Evolutionary conservation across 805 yeast genomes (phyloP).

Genomic region (Yarrowia deformans): DNA sequence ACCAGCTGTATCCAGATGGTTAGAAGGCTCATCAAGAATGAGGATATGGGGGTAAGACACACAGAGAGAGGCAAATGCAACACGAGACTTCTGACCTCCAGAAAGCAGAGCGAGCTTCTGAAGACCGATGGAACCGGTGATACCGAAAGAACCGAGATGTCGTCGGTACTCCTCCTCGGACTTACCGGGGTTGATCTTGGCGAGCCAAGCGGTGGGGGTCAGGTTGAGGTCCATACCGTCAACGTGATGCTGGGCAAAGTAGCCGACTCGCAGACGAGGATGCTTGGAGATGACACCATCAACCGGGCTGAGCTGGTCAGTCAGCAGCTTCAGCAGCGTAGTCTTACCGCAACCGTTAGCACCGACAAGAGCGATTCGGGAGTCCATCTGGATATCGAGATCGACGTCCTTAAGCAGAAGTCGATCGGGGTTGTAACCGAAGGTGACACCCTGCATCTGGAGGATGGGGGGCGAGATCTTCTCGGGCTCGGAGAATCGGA

Average conservation of each 20-base stretch:
- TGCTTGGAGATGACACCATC: slow-evolving; percentile 82
- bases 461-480: slow-evolving; percentile 90
- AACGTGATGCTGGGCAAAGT: slow-evolving; percentile 98
- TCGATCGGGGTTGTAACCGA: slow-evolving; percentile 76
- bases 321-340: slow-evolving; percentile 83
- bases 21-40: slow-evolving; percentile 96
- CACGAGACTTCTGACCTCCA: slow-evolving; percentile 98
- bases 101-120: slow-evolving; percentile 89
- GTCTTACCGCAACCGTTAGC: slow-evolving; percentile 99
- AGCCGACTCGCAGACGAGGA: slow-evolving; percentile 89
- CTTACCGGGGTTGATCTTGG: slow-evolving; percentile 86
- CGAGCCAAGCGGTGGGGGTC: slow-evolving; percentile 95
- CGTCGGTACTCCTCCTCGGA: slow-evolving; percentile 96
- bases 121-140: slow-evolving; percentile 90
- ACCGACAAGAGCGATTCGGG: slow-evolving; percentile 96
- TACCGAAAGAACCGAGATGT: slow-evolving; percentile 96
- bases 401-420: slow-evolving; percentile 79
- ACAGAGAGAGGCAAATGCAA: slow-evolving; percentile 96
- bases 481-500: slow-evolving; percentile 96
- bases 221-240: slow-evolving; percentile 90
- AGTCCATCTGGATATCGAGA: slow-evolving; percentile 88
- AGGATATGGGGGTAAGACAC: slow-evolving; percentile 88
- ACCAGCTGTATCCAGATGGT: slow-evolving; percentile 98
- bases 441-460: slow-evolving; percentile 83
- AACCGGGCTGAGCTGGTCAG: slow-evolving; percentile 77